Conservation (phyloP, 345 rosid species). For the Gossypium ekmanianum region DNA sequence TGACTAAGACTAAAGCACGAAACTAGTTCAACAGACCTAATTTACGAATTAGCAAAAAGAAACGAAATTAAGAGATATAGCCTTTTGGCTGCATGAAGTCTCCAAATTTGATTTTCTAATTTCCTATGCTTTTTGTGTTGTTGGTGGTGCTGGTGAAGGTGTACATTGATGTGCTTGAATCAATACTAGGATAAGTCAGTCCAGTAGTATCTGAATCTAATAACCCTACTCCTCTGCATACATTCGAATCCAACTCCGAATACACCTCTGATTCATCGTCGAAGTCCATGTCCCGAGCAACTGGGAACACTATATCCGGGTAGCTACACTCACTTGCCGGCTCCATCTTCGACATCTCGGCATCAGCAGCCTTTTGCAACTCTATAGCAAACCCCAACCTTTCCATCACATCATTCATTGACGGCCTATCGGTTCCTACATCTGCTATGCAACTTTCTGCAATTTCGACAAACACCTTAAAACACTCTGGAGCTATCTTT, state of each 20-base stretch:
- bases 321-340: background rate
- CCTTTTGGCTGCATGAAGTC: background rate
- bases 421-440: conserved; percentile 17
- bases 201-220: background rate
- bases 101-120: background rate
- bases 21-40: background rate
- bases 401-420: conserved; percentile 27
- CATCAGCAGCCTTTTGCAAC: conserved; percentile 22
- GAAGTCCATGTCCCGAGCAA: background rate
- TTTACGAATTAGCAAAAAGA: background rate
- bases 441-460: conserved; percentile 23
- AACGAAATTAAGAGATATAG: too few species aligned
- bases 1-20: too few species aligned
- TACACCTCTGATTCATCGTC: background rate
- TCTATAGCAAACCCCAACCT: conserved; percentile 22
- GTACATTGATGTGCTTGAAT: background rate
- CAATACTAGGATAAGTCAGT: background rate
- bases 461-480: conserved; percentile 19
- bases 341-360: background rate
- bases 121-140: background rate
- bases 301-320: conserved; percentile 9
- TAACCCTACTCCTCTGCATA: background rate
- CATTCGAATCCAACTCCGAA: background rate
- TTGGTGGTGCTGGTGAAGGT: background rate
- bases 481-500: conserved; percentile 10